Evolutionary conservation across 495 filamentous ascomycete genomes (phyloP), one percentile per base, ranked within the genome.

Genomic region (Cercophora samala): DNA sequence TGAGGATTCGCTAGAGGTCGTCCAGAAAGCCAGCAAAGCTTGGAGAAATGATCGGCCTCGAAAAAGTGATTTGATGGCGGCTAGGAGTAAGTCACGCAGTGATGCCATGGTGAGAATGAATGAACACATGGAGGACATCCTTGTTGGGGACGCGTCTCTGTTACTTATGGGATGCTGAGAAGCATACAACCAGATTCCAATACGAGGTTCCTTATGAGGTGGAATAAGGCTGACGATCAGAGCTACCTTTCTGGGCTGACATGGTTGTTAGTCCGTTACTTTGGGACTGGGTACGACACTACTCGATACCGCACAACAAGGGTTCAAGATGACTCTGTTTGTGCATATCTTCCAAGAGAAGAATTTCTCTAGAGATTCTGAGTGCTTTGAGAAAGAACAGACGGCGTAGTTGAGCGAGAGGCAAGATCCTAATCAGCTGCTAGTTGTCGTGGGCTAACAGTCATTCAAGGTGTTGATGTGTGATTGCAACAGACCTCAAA

Each of bases 11-110:
- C 42, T 58, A 3, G 22, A 60, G 52, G 67, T 55, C 4, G 54
- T 73, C 83, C 83, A 86, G 62, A 81, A 81, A 61, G 80, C 75
- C 37, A 86, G 73, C 17, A 86, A 71, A 26, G 81, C 79, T 65
- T 82, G 79, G n/a, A 86, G 68, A 64, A 86, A 73, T 21, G 82
- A 82, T 72, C 79, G 82, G 64, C 82, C 83, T 55, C 83, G 78
- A 32, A 84, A 73, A 55, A 85, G 77, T 65, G 82, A 82, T 76
- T 81, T 81, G 74, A 74, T 69, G 63, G 79, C 80, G 65, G 80
- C 75, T 53, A 80, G 59, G 62, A 82, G 65, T 53, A 74, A 75
- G 69, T 78, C 78, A 63, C 77, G 78, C 58, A 84, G 70, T 29
- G 76, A 77, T 73, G 78, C 76, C 80, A 83, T 84, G 63, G 78